Base-by-base conservation (phyloP, 2,329 filamentous ascomycete genomes). In the Colletotrichum gigasporum region DNA sequence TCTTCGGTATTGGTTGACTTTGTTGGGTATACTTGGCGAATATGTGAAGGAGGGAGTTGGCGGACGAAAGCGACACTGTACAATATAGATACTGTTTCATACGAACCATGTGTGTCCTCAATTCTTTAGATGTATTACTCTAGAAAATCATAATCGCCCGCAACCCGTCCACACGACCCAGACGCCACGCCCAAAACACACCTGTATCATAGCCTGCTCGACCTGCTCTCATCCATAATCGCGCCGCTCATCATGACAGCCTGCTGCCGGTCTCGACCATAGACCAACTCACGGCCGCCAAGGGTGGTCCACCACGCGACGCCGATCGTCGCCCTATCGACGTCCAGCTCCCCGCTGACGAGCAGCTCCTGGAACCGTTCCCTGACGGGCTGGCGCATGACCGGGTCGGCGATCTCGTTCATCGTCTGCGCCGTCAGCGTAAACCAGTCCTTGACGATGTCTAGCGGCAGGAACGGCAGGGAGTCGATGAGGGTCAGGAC, bases 261-360 rank as follows among this genome's bases (percentile, higher is more conserved):
- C 56, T 73, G 68, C 44, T 66, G 55, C 16, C 30, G 18, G 11
- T 28, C 24, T 18, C 28, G 50, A 69, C 75, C 65, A 47, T 84
- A 65, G 7, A 87, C 78, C 67, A 85, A 72, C 67, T 84, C 85
- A 75, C 74, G 87, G 79, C 78, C 86, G 6, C 85, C 85, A 34
- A 77, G 77, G 11, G 82, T 84, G 10, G 89, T 91, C 94, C 94
- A 97, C 94, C 94, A 97, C 2, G 88, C 87, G 16, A 97, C 91
- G 50, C 91, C 93, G 30, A 91, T 84, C 39, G 90, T 87, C 6
- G 92, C 90, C 64, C 93, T 85, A 73, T 96, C 92, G 22, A 96
- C 90, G 76, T 97, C 94, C 88, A 97, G 91, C 79, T 97, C 93
- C 3, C 93, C 93, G 69, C 86, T 89, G 39, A 90, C 90, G 9